Evolutionary conservation across 192 early-diverging fungal genomes (phyloP), one percentile per base, ranked within the genome.

Genomic region (Entrophospora sp.): DNA sequence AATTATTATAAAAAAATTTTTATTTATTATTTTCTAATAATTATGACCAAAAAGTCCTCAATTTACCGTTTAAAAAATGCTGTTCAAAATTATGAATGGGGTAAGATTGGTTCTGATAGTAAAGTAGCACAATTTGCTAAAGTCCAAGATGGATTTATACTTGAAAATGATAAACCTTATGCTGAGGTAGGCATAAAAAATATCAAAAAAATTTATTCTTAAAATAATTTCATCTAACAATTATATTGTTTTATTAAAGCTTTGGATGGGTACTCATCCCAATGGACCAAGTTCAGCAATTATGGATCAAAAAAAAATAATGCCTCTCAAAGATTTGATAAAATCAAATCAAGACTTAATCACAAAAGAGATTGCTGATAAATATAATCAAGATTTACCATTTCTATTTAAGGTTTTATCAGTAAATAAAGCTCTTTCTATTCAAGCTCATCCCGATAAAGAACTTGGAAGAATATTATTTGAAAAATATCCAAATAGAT

Each of bases 201-300:
- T 0, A 42, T 14, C 6, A 61, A 35, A 18, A 27, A 16, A 14
- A 31, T 25, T 14, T 53, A 37, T 24, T 52, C n/a, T 22, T 34
- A 5, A 20, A 16, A 27, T 35, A 18, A 35, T 49, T 25, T 46
- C 27, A 30, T 48, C 1, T 9, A 49, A 16, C 12, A 64, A 36
- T 36, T 25, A 40, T 40, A 37, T 13, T 64, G 36, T 71, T 53
- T 51, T 37, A 31, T 24, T 34, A 24, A 69, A 85, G 91, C 83
- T 99, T 18, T 96, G 94, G 94, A 96, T 98, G 96, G 94, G 94
- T 24, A 98, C 96, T 8, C 96, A 99, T 69, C 88, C 94, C 3
- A 96, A 87, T 73, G 94, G 83, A 1, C 93, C 94, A 2, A 92
- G 91, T 4, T n/a, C n/a, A n/a, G n/a, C n/a, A n/a, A 75, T 65